Conservation (phyloP, 1,139 yeast genomes). For the Lodderomyces elongisporus region DNA sequence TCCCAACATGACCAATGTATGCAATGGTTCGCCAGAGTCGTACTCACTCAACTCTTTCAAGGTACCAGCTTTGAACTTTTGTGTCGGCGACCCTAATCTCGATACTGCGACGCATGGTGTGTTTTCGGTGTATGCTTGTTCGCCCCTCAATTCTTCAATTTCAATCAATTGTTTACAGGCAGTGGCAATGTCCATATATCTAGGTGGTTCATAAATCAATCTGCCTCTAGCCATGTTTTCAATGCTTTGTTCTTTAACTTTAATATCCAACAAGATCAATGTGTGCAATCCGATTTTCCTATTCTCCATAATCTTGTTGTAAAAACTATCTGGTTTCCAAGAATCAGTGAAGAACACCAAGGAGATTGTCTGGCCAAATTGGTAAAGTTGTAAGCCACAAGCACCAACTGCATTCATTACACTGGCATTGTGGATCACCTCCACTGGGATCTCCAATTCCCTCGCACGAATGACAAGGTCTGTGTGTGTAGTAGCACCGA, state of each 20-base stretch:
- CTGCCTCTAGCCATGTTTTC: conserved; percentile 94
- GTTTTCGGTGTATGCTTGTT: conserved; percentile 71
- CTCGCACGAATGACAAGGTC: conserved; percentile 89
- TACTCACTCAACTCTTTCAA: conserved; percentile 67
- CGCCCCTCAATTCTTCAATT: conserved; percentile 70
- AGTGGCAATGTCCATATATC: conserved; percentile 89
- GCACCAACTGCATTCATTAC: conserved; percentile 99
- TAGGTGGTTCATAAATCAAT: conserved; percentile 89
- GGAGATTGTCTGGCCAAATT: conserved; percentile 94
- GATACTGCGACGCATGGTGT: conserved; percentile 95
- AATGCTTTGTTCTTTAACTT: conserved; percentile 93
- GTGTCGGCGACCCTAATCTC: conserved; percentile 82
- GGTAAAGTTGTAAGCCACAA: conserved; percentile 91
- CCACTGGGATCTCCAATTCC: conserved; percentile 71
- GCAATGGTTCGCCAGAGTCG: conserved; percentile 93
- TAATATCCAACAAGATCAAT: conserved; percentile 79
- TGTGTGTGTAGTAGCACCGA: conserved; percentile 97
- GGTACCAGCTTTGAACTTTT: conserved; percentile 80
- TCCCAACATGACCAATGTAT: conserved; percentile 85
- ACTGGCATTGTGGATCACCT: conserved; percentile 89
- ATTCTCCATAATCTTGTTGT: conserved; percentile 83
- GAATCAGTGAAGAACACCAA: conserved; percentile 89
- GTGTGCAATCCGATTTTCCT: conserved; percentile 89
- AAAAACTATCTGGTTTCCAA: conserved; percentile 97
- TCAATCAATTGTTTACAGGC: conserved; percentile 87